These are phyloP conservation scores for Kuraishia capsulata DNA, from an alignment of 805 yeast genomes.

Conservation along the genomic window DNA sequence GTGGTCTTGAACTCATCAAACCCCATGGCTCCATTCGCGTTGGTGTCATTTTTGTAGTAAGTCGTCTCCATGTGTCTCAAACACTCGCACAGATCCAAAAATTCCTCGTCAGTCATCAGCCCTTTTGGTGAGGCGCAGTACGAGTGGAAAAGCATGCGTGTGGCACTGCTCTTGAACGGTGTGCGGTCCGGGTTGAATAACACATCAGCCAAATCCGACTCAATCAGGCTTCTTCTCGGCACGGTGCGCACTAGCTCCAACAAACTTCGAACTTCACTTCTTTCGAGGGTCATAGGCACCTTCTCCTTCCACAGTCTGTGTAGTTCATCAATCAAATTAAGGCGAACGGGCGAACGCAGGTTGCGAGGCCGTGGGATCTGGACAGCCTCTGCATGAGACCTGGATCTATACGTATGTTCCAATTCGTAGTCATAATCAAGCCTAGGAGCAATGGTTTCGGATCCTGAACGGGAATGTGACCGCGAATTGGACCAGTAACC, in stretches of 20 bases:
- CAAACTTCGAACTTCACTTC: not conserved
- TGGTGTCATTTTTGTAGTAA: not conserved
- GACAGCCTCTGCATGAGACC: not conserved
- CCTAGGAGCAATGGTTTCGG: too few species aligned
- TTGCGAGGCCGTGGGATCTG: not conserved
- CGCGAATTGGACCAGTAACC: too few species aligned
- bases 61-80: not conserved
- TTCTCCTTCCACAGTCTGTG: not conserved
- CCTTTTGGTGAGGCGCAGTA: not conserved
- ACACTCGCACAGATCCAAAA: constrained; percentile 1
- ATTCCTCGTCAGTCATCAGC: not conserved
- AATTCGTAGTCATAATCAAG: too few species aligned
- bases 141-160: not conserved
- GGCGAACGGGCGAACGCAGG: not conserved
- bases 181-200: not conserved
- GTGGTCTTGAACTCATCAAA: not conserved
- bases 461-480: too few species aligned
- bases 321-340: not conserved
- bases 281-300: not conserved
- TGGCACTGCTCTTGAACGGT: not conserved
- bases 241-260: not conserved
- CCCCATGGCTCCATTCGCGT: not conserved
- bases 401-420: too few species aligned
- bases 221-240: not conserved
- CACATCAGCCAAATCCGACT: not conserved